Conservation (phyloP, 345 rosid genomes). For the Aethionema arabicum region DNA sequence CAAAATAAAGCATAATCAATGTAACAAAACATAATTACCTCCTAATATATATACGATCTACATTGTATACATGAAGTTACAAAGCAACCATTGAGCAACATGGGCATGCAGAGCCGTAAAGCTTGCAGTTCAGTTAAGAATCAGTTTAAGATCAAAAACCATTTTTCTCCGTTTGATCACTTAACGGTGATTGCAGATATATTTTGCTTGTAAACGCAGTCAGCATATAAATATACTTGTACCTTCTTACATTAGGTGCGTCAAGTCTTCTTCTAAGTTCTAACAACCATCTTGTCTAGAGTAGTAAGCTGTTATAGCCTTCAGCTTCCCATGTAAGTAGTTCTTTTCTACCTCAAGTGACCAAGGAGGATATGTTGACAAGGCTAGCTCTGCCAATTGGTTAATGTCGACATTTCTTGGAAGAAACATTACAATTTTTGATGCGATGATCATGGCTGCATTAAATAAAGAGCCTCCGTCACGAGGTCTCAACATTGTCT, state of each 20-base stretch:
- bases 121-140: too few species aligned
- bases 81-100: too few species aligned
- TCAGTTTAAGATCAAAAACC: too few species aligned
- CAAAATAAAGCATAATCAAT: too few species aligned
- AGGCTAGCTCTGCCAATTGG: constrained; percentile 81
- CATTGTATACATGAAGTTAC: too few species aligned
- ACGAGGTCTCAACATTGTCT: constrained; percentile 80
- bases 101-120: too few species aligned
- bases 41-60: too few species aligned
- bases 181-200: too few species aligned
- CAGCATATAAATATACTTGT: neutral
- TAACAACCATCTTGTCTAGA: constrained; percentile 31
- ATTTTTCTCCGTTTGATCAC: too few species aligned
- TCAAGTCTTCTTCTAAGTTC: constrained; percentile 6
- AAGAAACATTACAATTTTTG: constrained; percentile 72
- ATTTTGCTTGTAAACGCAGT: neutral
- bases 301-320: constrained; percentile 94
- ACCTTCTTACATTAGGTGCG: constrained; percentile 3
- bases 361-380: constrained; percentile 64
- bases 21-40: too few species aligned
- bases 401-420: constrained; percentile 77
- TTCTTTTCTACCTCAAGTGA: constrained; percentile 84
- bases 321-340: constrained; percentile 78
- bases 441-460: constrained; percentile 59
- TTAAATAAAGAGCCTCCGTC: constrained; percentile 72